Evolutionary conservation across 2,329 filamentous ascomycete genomes (phyloP).

Genomic region (Davidsoniella eucalypti): DNA sequence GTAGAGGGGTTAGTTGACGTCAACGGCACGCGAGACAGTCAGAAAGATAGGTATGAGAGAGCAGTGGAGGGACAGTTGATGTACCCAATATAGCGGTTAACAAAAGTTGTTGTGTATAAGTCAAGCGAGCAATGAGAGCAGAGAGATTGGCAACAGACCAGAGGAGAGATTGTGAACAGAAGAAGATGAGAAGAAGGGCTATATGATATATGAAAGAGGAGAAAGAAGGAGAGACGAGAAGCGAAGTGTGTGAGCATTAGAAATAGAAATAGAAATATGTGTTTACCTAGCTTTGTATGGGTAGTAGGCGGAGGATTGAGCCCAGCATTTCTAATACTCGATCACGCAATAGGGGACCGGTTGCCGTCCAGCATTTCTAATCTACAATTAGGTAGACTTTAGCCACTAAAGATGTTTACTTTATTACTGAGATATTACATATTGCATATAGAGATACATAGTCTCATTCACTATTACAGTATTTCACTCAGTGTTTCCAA

Average conservation of each 20-base stretch:
- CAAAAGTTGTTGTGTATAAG: neutral
- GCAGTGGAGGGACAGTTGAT: slow-evolving; percentile 5
- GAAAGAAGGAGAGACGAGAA: slow-evolving; percentile 4
- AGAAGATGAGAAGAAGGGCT: too few relatives aligned
- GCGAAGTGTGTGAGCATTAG: neutral
- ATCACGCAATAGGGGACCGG: slow-evolving; percentile 10
- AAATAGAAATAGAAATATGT: too few relatives aligned
- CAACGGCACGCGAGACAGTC: neutral
- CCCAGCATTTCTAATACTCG: slow-evolving; percentile 11
- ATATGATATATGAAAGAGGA: neutral
- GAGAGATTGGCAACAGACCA: neutral
- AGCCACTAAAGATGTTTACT: too few relatives aligned
- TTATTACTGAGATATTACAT: too few relatives aligned
- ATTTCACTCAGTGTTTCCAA: too few relatives aligned
- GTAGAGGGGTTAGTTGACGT: neutral
- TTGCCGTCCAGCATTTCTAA: too few relatives aligned
- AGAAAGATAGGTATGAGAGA: neutral
- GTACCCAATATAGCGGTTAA: neutral
- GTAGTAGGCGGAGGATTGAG: slow-evolving; percentile 6
- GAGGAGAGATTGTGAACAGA: neutral
- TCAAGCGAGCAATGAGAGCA: neutral
- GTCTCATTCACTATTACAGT: too few relatives aligned
- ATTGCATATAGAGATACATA: too few relatives aligned
- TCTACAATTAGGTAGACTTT: too few relatives aligned
- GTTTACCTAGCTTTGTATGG: neutral